Base-by-base conservation (phyloP, 148 eudicot species). In the Spergularia marina region DNA sequence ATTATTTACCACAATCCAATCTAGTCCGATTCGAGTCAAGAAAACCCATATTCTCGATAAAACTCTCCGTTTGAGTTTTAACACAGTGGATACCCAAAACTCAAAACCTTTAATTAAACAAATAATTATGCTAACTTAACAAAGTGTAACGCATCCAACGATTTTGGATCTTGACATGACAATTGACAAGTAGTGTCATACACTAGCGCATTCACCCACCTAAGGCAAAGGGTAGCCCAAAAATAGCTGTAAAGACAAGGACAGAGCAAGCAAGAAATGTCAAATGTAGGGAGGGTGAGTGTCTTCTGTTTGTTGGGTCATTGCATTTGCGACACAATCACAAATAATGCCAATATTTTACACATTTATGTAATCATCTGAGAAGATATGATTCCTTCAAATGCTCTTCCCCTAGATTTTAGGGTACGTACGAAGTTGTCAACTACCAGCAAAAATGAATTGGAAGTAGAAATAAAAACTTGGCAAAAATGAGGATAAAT, bases 381-480 rank as follows among this genome's bases (percentile, higher is more conserved):
- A 4, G 13, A 39, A 71, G 36, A 63, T 30, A 59, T 58, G 39
- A 41, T 44, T 72, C 53, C 49, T 13, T 36, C 9, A 59, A 60
- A 7, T 52, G 8, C 18, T 30, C 9, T 39, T 65, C 18, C 70
- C 70, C 66, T 74, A 65, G 25, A 74, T 74, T 74, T 65, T 11
- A 64, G 70, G 66, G 77, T 53, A 65, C 61, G 77, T 53, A 65
- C 61, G 61, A 74, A 64, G 36, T 52, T 74, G 57, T 74, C 76
- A 73, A 21, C 53, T 14, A 53, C 60, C 11, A 41, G 21, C 6
- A 62, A 7, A 25, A 4, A 34, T 0, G 6, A 9, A 55, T 59
- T 47, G 21, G 21, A 25, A 44, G 36, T 30, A 30, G 36, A 30
- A 30, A 53, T 53, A 7, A 69, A 69, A 4, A 12, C 52, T 53